Conservation (phyloP, 768 basidiomycete genomes). For the Suillus subluteus region DNA sequence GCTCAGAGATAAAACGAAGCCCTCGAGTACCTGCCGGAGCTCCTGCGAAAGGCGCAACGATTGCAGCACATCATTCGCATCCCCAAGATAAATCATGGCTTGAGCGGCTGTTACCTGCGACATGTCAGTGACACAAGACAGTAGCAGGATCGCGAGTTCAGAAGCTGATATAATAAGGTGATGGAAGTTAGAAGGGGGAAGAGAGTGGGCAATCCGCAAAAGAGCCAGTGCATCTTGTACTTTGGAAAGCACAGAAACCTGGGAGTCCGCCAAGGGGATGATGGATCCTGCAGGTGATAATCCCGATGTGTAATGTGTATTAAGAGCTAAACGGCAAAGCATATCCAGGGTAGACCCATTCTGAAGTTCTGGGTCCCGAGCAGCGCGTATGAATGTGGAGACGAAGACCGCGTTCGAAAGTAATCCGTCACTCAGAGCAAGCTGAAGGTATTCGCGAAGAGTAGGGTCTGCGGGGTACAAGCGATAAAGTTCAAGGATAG, state of each 20-base stretch:
- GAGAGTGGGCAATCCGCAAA: conserved; percentile 57
- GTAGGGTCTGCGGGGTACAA: conserved; percentile 71
- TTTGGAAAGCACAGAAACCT: conserved; percentile 52
- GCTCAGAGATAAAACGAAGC: conserved; percentile 59
- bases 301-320: conserved; percentile 64
- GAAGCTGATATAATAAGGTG: conserved; percentile 61
- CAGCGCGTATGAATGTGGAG: conserved; percentile 66
- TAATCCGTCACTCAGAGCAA: conserved; percentile 57
- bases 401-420: conserved; percentile 65
- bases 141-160: conserved; percentile 62
- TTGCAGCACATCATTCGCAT: conserved; percentile 58
- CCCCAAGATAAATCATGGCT: conserved; percentile 50
- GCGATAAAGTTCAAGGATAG: conserved; percentile 67
- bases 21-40: conserved; percentile 61
- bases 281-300: conserved; percentile 57
- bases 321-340: conserved; percentile 67
- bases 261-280: conserved; percentile 52
- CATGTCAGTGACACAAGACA: conserved; percentile 63
- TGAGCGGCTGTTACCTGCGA: conserved; percentile 66
- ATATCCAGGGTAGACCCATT: conserved; percentile 68
- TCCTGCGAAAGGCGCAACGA: conserved; percentile 54
- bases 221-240: conserved; percentile 65
- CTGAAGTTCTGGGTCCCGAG: conserved; percentile 65
- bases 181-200: conserved; percentile 56
- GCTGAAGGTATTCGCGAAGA: conserved; percentile 67